A percentile compares a stretch with the other conserved stretches of the same genome.
phyloP scores from a whole-genome alignment of 2,329 filamentous ascomycete genomes.

The Apiospora sp. region DNA sequence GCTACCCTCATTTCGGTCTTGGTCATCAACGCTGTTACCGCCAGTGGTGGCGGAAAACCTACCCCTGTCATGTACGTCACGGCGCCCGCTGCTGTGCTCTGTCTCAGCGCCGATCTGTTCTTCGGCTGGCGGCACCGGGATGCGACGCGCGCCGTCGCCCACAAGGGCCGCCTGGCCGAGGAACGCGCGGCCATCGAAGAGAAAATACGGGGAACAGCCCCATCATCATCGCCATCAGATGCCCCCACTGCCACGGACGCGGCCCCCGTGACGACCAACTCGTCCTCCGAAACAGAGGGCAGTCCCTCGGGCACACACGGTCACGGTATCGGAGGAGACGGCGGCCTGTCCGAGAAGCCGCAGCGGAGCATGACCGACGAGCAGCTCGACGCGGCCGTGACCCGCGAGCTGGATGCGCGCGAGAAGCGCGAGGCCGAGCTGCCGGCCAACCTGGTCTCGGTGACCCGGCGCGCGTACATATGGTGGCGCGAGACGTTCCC shows the following conservation, averaged over 20 bases:
- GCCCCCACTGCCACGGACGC: not conserved
- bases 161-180: slow-evolving; percentile 58
- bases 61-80: slow-evolving; percentile 72
- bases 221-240: not conserved
- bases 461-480: slow-evolving; percentile 52
- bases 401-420: not conserved
- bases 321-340: not conserved
- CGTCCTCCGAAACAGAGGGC: not conserved
- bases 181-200: slow-evolving; percentile 39
- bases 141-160: slow-evolving; percentile 69
- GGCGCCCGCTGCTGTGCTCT: slow-evolving; percentile 70
- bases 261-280: not conserved
- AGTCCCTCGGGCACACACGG: too few species aligned
- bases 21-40: slow-evolving; percentile 68
- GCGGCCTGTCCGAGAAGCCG: not conserved
- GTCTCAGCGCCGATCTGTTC: slow-evolving; percentile 71
- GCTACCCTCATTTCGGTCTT: slow-evolving; percentile 71
- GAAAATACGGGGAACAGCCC: not conserved
- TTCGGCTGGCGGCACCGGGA: slow-evolving; percentile 70
- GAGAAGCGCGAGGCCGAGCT: not conserved
- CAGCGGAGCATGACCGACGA: not conserved
- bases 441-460: slow-evolving; percentile 60
- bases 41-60: slow-evolving; percentile 52
- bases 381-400: not conserved
- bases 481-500: slow-evolving; percentile 77